These are phyloP conservation scores for Aspergillus sp. DNA, from an alignment of 2,329 filamentous ascomycete genomes.

Conservation along the genomic window DNA sequence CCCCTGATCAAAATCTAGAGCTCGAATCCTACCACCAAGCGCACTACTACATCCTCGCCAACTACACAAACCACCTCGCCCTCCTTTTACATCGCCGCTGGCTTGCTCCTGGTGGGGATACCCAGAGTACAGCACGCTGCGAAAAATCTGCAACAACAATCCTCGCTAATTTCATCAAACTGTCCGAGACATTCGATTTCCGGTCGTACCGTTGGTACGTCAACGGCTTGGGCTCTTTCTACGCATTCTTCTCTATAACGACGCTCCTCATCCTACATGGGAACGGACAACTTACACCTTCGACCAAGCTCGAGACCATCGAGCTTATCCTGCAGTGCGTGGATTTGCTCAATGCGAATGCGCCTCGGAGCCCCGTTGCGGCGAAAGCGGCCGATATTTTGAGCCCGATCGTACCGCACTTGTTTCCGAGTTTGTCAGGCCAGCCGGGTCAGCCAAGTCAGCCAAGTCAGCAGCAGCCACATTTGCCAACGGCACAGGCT, in stretches of 20 bases:
- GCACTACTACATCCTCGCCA: slow-evolving; percentile 32
- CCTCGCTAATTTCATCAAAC: slow-evolving; percentile 12
- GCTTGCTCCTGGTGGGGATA: background rate
- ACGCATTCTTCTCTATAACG: slow-evolving; percentile 32
- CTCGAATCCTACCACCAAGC: slow-evolving; percentile 28
- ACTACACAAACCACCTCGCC: slow-evolving; percentile 32
- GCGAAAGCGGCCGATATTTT: background rate
- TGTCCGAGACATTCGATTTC: slow-evolving; percentile 19
- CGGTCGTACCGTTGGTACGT: slow-evolving; percentile 31
- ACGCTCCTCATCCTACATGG: slow-evolving; percentile 18
- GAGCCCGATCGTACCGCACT: background rate
- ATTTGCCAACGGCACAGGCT: too few relatives aligned
- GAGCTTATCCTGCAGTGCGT: background rate
- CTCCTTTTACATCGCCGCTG: slow-evolving; percentile 31
- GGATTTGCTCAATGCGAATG: background rate
- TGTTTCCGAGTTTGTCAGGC: background rate
- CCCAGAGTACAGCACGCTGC: background rate
- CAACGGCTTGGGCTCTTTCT: slow-evolving; percentile 31
- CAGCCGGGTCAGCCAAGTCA: background rate
- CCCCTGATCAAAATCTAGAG: background rate
- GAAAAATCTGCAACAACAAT: slow-evolving; percentile 6
- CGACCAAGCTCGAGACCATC: background rate
- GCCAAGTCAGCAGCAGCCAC: too few relatives aligned
- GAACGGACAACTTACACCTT: background rate
- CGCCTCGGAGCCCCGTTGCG: background rate